These are phyloP conservation scores for Zymoseptoria passerinii DNA, from an alignment of 2,329 filamentous ascomycete genomes.

Conservation along the genomic window DNA sequence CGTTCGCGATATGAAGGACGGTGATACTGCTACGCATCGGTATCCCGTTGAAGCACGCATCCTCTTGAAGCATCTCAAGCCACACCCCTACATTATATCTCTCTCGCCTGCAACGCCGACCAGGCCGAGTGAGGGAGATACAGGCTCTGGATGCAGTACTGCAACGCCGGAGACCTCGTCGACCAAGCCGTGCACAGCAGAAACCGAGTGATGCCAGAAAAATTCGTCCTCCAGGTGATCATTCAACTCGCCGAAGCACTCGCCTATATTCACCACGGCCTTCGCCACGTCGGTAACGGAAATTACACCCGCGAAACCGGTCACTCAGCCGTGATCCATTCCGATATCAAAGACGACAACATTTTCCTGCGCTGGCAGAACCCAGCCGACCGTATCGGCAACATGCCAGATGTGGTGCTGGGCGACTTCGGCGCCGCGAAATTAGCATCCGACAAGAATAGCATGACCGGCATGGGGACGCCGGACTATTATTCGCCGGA, in stretches of 20 bases:
- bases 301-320: conserved; percentile 6
- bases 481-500: conserved; percentile 4
- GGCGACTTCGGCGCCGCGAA: conserved; percentile 14
- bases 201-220: conserved; percentile 8
- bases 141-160: background rate
- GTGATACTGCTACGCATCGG: background rate
- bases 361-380: conserved; percentile 12
- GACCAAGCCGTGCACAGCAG: conserved; percentile 3
- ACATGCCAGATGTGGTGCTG: conserved; percentile 13
- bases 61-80: background rate
- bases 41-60: background rate
- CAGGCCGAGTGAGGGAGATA: background rate
- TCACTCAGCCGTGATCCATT: conserved; percentile 10
- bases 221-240: conserved; percentile 12
- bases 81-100: background rate
- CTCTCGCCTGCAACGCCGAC: background rate
- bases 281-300: conserved; percentile 5
- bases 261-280: conserved; percentile 16
- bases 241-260: conserved; percentile 10
- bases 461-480: conserved; percentile 4
- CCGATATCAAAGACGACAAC: conserved; percentile 18
- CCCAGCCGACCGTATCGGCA: conserved; percentile 1
- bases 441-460: background rate
- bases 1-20: background rate
- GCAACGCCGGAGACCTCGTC: conserved; percentile 9